Evolutionary conservation across 495 filamentous ascomycete species (phyloP), one percentile per base, ranked within the genome.

Genomic region (Venustampulla echinocandica): DNA sequence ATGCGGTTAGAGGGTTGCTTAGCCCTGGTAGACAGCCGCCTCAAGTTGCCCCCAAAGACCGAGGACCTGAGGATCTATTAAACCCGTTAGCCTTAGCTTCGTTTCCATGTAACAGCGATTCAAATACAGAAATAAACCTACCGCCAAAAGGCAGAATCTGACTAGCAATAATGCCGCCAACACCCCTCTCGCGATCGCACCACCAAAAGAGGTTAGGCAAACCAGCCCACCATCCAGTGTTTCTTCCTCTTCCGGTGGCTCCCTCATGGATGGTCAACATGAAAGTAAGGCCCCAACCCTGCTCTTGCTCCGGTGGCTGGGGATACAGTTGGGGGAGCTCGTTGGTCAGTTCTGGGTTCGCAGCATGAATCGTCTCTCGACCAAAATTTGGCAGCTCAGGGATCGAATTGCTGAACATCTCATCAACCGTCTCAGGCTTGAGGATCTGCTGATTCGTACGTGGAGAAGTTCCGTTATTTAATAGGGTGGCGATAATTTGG

Each of bases 321-420:
- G 74, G 74, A 55, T 81, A 76, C 14, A 80, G 18, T 13, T 71
- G 70, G 3, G 64, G 52, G 4, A 64, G 37, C 9, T 57, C 42
- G 56, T 71, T 71, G 10, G 68, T 68, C n/a, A 74, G 62, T 24
- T 73, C 64, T 4, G 71, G 65, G 50, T 75, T 79, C n/a, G 74
- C 63, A 9, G 66, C 60, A 0, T 65, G 45, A n/a, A 74, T 64
- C 13, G 43, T 47, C 44, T 69, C 55, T 10, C 69, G 64, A 10
- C 63, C 64, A 50, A 72, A 75, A 42, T 74, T 55, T 0, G 78
- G 79, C 32, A 71, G 57, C 2, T 71, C 43, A 0, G 75, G 69
- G 47, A 84, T 73, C 49, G 80, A 77, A 58, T 83, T 79, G 42
- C 54, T 59, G 62, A 74, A 82, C 73, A 83, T 82, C 35, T 69